Percentiles rank a stretch among this genome's conserved stretches.
Conservation (phyloP, 2,329 filamentous ascomycete genomes). For the Clonostachys sp. region DNA sequence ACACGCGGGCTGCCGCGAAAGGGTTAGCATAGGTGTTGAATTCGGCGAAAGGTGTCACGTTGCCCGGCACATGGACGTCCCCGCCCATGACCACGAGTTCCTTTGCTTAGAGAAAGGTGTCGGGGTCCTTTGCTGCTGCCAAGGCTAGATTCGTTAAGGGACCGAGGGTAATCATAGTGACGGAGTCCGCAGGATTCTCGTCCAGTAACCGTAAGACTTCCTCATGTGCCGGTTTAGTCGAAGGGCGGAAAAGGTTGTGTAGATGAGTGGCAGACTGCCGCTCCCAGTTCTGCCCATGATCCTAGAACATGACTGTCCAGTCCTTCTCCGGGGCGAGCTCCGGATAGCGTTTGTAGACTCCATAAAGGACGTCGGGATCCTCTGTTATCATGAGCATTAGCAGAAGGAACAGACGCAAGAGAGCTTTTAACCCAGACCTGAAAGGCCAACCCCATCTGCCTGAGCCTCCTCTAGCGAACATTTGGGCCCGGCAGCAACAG, state of each 20-base stretch:
- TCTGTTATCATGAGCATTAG: too few relatives aligned
- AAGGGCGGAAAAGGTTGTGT: slow-evolving; percentile 37
- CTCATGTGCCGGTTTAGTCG: slow-evolving; percentile 67
- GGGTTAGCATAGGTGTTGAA: slow-evolving; percentile 95
- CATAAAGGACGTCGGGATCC: too few relatives aligned
- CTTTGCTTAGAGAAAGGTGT: slow-evolving; percentile 82
- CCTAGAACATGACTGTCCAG: too few relatives aligned
- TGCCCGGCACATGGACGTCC: slow-evolving; percentile 72
- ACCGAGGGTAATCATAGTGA: slow-evolving; percentile 86
- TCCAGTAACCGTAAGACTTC: slow-evolving; percentile 82
- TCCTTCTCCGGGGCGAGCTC: too few relatives aligned
- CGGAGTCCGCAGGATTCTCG: slow-evolving; percentile 76
- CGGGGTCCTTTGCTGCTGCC: slow-evolving; percentile 81
- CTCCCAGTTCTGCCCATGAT: too few relatives aligned
- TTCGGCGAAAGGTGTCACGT: slow-evolving; percentile 80
- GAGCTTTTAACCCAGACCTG: too few relatives aligned
- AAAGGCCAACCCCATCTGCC: too few relatives aligned
- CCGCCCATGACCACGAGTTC: slow-evolving; percentile 96
- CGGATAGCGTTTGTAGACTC: too few relatives aligned
- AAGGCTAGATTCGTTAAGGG: slow-evolving; percentile 88
- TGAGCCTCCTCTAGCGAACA: too few relatives aligned
- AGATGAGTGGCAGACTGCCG: too few relatives aligned
- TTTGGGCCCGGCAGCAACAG: too few relatives aligned
- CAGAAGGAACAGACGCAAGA: too few relatives aligned
- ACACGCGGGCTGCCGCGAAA: slow-evolving; percentile 70